A percentile compares a stretch with the other conserved stretches of the same genome.
These are phyloP conservation scores for Lasiosphaeris hirsuta DNA, from an alignment of 495 filamentous ascomycete genomes.

Conservation along the genomic window DNA sequence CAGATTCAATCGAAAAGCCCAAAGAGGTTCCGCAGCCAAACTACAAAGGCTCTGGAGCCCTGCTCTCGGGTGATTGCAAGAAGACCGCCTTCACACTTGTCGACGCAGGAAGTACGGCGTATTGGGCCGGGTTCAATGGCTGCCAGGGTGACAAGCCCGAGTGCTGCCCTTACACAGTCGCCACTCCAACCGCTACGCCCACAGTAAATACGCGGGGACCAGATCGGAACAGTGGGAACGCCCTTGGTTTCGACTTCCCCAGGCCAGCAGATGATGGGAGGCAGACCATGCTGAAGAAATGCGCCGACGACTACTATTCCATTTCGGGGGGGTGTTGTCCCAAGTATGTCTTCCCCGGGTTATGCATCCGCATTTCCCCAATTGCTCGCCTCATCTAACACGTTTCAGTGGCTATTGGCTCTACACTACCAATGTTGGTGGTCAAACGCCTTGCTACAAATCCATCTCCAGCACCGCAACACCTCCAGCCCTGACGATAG, in stretches of 20 bases:
- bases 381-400: not conserved
- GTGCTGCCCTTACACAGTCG: slow-evolving; percentile 27
- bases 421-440: slow-evolving; percentile 24
- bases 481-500: slow-evolving; percentile 19
- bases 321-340: slow-evolving; percentile 28
- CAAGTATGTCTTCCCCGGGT: slow-evolving; percentile 13
- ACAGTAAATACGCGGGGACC: not conserved
- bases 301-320: slow-evolving; percentile 30
- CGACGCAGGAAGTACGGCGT: slow-evolving; percentile 23
- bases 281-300: slow-evolving; percentile 10
- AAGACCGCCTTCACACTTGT: slow-evolving; percentile 27
- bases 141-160: slow-evolving; percentile 25
- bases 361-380: not conserved
- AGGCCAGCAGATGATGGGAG: slow-evolving; percentile 15
- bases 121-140: slow-evolving; percentile 27
- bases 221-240: not conserved
- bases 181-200: not conserved
- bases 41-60: slow-evolving; percentile 17
- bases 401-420: slow-evolving; percentile 19
- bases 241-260: slow-evolving; percentile 18
- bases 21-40: slow-evolving; percentile 10
- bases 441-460: slow-evolving; percentile 27
- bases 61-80: slow-evolving; percentile 24
- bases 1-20: not conserved
- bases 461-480: slow-evolving; percentile 7